Percentiles rank a stretch among this genome's conserved stretches.
Conservation (phyloP, 208 protist species). For the Leishmania mexicana region DNA sequence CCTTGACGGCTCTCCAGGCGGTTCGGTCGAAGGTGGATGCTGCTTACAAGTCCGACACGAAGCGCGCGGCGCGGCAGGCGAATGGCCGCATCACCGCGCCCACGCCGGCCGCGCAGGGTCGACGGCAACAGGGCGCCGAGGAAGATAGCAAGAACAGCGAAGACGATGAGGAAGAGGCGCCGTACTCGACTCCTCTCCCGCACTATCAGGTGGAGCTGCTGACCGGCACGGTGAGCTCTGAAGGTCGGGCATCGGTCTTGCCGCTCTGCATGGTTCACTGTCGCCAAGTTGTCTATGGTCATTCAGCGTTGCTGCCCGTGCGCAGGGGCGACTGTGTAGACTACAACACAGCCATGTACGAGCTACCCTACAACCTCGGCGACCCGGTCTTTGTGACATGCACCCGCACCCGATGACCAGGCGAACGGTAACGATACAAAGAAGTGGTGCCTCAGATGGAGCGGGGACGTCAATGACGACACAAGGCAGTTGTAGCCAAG, state of each 20-base stretch:
- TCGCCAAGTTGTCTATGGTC: conserved; percentile 48
- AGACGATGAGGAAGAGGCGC: conserved; percentile 16
- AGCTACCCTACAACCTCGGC: conserved; percentile 49
- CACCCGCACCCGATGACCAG: conserved; percentile 27
- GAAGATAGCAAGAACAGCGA: not conserved
- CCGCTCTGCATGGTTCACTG: conserved; percentile 52
- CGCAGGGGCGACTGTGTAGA: conserved; percentile 21
- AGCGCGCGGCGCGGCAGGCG: not conserved
- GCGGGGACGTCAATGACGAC: not conserved
- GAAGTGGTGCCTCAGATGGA: not conserved
- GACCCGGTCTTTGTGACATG: conserved; percentile 78
- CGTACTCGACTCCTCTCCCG: conserved; percentile 26
- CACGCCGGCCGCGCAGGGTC: not conserved
- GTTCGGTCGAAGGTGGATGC: conserved; percentile 35
- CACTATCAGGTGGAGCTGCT: conserved; percentile 57
- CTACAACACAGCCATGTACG: conserved; percentile 49
- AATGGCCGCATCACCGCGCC: not conserved
- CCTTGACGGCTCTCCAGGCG: conserved; percentile 29
- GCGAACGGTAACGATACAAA: not conserved
- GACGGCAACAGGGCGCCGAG: not conserved
- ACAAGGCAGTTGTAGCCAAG: not conserved
- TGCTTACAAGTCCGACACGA: conserved; percentile 6
- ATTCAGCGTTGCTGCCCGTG: conserved; percentile 35
- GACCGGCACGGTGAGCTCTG: conserved; percentile 34
- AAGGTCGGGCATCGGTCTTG: conserved; percentile 47